These are phyloP conservation scores for Xylaria hypoxylon DNA, from an alignment of 2,329 filamentous ascomycete genomes.

Conservation along the genomic window DNA sequence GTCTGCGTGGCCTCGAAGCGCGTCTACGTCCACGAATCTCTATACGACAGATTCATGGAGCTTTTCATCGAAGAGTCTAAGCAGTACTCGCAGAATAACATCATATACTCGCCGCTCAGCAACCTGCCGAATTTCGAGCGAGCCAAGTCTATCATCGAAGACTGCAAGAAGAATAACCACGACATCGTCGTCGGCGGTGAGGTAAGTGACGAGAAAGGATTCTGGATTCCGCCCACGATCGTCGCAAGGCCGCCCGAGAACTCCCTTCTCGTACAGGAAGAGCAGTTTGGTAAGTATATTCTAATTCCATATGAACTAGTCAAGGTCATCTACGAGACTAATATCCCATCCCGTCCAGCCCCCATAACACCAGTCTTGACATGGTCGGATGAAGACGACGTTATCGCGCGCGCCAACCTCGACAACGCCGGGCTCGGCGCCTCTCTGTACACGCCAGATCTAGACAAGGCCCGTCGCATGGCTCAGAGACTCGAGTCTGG, in stretches of 20 bases:
- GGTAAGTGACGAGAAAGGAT: slow-evolving; percentile 58
- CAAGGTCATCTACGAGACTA: background rate
- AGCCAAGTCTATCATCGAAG: slow-evolving; percentile 66
- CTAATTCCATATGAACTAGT: no score
- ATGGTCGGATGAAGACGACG: slow-evolving; percentile 71
- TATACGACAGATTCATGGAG: slow-evolving; percentile 67
- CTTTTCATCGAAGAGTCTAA: slow-evolving; percentile 58
- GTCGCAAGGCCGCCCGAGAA: slow-evolving; percentile 68
- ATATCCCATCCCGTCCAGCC: slow-evolving; percentile 49
- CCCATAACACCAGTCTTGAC: slow-evolving; percentile 73
- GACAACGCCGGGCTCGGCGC: slow-evolving; percentile 89
- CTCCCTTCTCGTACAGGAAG: slow-evolving; percentile 67
- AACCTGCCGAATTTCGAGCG: slow-evolving; percentile 74
- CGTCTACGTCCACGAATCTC: slow-evolving; percentile 69
- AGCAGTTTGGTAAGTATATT: slow-evolving; percentile 65
- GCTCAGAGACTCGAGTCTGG: slow-evolving; percentile 67
- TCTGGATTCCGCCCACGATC: slow-evolving; percentile 70
- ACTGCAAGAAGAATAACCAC: slow-evolving; percentile 65
- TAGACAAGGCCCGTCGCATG: slow-evolving; percentile 62
- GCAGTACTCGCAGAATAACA: slow-evolving; percentile 55
- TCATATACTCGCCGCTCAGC: slow-evolving; percentile 69
- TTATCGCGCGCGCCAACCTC: slow-evolving; percentile 78
- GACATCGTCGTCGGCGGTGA: slow-evolving; percentile 63
- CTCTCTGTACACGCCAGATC: slow-evolving; percentile 68
- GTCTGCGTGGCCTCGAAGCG: slow-evolving; percentile 69